Percentiles rank a stretch among this genome's conserved stretches.
Evolutionary conservation across 768 basidiomycete species (phyloP).

Genomic region (Tricholoma bakamatsutake): DNA sequence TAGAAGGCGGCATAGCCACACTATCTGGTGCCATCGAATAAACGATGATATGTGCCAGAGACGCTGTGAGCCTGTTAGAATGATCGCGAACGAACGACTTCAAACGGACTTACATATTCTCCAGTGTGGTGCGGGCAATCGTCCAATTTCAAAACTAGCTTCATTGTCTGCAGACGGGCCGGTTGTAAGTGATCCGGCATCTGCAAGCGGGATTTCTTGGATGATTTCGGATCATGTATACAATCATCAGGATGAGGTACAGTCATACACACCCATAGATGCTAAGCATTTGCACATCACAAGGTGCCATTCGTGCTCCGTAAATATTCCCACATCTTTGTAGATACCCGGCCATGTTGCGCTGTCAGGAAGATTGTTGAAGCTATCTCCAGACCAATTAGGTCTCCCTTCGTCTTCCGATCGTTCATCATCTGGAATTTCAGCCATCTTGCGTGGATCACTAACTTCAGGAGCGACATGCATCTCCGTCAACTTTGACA

Average conservation of each 20-base stretch:
- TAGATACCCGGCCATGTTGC: conserved; percentile 68
- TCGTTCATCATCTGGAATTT: conserved; percentile 64
- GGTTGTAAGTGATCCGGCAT: conserved; percentile 69
- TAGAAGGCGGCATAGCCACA: conserved; percentile 49
- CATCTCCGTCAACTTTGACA: conserved; percentile 69
- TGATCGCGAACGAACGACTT: conserved; percentile 6
- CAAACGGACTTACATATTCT: conserved; percentile 39
- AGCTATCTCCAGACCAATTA: conserved; percentile 41
- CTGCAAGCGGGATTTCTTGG: conserved; percentile 68
- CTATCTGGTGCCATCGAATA: conserved; percentile 81
- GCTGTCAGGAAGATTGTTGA: conserved; percentile 21
- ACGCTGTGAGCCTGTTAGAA: conserved; percentile 38
- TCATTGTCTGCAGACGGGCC: conserved; percentile 71
- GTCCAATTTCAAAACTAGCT: conserved; percentile 66
- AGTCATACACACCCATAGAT: conserved; percentile 54
- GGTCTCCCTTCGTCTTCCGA: conserved; percentile 60
- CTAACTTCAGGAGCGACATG: conserved; percentile 76
- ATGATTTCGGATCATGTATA: conserved; percentile 3
- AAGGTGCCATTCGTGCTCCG: conserved; percentile 76
- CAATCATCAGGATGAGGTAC: conserved; percentile 1
- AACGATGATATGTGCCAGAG: conserved; percentile 79
- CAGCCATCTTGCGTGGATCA: conserved; percentile 61
- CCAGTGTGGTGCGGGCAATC: conserved; percentile 69
- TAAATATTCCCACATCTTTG: conserved; percentile 83
- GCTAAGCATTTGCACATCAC: conserved; percentile 87